A percentile compares a stretch with the other conserved stretches of the same genome.
Conservation (phyloP, 305 asterid species). For the Rubia peregrina region DNA sequence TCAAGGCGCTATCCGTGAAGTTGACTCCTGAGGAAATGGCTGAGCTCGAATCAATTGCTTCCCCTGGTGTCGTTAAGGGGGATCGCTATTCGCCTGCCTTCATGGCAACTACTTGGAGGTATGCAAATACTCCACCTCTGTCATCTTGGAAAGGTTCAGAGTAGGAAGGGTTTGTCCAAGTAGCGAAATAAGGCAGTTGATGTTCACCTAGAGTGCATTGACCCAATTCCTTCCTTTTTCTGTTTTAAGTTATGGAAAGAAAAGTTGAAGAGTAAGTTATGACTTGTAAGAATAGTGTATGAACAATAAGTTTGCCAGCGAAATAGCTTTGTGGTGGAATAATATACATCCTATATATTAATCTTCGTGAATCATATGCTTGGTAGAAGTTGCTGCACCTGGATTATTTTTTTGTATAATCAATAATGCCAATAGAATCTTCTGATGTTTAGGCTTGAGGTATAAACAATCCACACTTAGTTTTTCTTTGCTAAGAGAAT, state of each 20-base stretch:
- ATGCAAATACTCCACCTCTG: constrained; percentile 22
- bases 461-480: too few species aligned
- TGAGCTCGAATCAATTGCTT: constrained; percentile 6
- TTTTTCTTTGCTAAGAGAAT: too few species aligned
- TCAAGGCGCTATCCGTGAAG: constrained; percentile 7
- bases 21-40: constrained; percentile 8
- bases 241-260: not conserved
- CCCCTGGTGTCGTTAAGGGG: constrained; percentile 19
- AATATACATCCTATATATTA: not conserved
- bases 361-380: not conserved
- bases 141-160: constrained; percentile 19
- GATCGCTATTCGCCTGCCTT: constrained; percentile 14
- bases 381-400: too few species aligned
- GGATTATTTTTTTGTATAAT: too few species aligned
- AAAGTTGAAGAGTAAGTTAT: not conserved
- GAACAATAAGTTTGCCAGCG: not conserved
- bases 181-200: not conserved
- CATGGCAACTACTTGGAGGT: constrained; percentile 12
- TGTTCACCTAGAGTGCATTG: not conserved
- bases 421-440: too few species aligned
- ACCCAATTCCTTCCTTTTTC: too few species aligned
- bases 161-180: not conserved
- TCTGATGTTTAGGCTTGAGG: too few species aligned
- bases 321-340: not conserved
- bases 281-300: not conserved